phyloP scores from a whole-genome alignment of 345 rosid species.

The Populus pruinosa region DNA sequence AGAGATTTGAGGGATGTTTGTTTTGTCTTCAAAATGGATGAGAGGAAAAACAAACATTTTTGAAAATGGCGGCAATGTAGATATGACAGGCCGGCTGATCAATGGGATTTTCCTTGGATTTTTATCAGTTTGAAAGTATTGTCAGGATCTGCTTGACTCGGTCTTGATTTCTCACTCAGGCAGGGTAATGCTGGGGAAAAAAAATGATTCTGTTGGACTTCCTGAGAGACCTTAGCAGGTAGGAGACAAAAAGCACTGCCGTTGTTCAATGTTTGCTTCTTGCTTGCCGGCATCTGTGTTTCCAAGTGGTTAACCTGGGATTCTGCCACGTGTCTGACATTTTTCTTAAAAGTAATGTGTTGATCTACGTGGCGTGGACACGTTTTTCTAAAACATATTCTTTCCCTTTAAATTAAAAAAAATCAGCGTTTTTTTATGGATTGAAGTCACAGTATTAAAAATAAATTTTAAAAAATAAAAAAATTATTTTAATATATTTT shows the following conservation, averaged over 20 bases:
- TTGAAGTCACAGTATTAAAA: too few relatives aligned
- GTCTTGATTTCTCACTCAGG: not conserved
- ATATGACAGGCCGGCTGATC: conserved; percentile 49
- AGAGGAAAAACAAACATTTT: conserved; percentile 38
- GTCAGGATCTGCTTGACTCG: not conserved
- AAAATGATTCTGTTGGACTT: not conserved
- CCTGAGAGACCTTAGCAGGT: not conserved
- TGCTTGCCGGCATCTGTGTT: conserved; percentile 17
- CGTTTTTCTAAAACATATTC: too few relatives aligned
- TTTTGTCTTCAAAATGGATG: conserved; percentile 24
- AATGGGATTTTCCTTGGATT: conserved; percentile 2
- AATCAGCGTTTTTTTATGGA: too few relatives aligned
- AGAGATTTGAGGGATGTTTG: not conserved
- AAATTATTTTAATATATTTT: too few relatives aligned
- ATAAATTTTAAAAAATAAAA: too few relatives aligned
- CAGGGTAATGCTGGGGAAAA: not conserved
- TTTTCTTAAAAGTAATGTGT: too few relatives aligned
- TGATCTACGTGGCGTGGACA: too few relatives aligned
- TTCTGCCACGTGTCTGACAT: conserved; percentile 22
- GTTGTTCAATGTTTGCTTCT: not conserved
- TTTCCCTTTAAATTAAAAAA: too few relatives aligned
- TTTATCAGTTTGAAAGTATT: conserved; percentile 12
- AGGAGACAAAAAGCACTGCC: conserved; percentile 9
- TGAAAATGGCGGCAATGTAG: conserved; percentile 52
- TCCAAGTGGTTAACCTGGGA: not conserved